Evolutionary conservation across 192 early-diverging fungal genomes (phyloP).

Genomic region (Coemansia sp.): DNA sequence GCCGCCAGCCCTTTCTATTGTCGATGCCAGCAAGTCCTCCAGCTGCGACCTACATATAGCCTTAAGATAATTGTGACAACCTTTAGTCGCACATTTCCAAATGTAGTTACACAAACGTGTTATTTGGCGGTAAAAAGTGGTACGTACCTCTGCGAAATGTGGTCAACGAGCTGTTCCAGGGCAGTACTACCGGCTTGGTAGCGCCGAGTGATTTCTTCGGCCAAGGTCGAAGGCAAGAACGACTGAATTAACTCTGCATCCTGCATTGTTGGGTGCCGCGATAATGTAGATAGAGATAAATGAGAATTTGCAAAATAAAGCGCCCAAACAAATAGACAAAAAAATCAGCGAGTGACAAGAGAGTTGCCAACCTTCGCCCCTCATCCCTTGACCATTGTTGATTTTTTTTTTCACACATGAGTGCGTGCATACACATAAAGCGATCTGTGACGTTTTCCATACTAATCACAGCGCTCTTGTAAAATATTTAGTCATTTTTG

Average conservation of each 20-base stretch:
- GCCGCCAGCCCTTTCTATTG: slow-evolving; percentile 28
- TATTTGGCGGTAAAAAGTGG: not conserved
- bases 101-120: too few species aligned
- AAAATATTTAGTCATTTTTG: not conserved
- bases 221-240: slow-evolving; percentile 25
- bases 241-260: slow-evolving; percentile 21
- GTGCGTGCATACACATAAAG: not conserved
- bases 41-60: slow-evolving; percentile 30
- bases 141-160: slow-evolving; percentile 38
- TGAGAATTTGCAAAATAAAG: not conserved
- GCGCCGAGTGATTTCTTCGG: slow-evolving; percentile 37
- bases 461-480: not conserved
- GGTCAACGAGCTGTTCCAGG: slow-evolving; percentile 33
- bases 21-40: slow-evolving; percentile 28
- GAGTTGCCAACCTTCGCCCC: not conserved
- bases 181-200: slow-evolving; percentile 25
- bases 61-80: not conserved
- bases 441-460: not conserved
- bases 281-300: not conserved
- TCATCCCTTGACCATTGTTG: not conserved
- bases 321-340: not conserved
- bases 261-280: not conserved
- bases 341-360: not conserved
- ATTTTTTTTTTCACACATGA: not conserved
- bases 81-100: not conserved